Evolutionary conservation across 805 yeast genomes (phyloP).

Genomic region (Cyberlindnera mrakii): DNA sequence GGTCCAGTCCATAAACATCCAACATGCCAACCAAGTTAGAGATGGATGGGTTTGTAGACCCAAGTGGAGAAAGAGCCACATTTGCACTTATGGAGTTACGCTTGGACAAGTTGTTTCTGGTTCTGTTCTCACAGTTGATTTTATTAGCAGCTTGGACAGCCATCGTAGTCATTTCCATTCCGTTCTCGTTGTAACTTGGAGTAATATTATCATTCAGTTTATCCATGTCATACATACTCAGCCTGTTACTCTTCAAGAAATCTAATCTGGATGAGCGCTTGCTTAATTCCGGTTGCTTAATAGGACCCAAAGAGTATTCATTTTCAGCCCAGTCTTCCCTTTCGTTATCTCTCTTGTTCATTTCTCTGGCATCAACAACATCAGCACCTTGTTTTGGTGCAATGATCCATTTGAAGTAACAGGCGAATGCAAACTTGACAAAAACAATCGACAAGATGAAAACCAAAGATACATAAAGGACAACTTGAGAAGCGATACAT

Average conservation of each 20-base stretch:
- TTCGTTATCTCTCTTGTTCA: constrained; percentile 57
- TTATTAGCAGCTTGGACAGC: constrained; percentile 48
- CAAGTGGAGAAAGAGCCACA: constrained; percentile 15
- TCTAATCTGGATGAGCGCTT: constrained; percentile 25
- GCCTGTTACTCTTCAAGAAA: constrained; percentile 32
- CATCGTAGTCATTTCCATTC: constrained; percentile 46
- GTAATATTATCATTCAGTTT: constrained; percentile 5
- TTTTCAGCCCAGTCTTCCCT: constrained; percentile 86
- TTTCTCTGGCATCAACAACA: constrained; percentile 47
- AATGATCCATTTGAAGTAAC: constrained; percentile 82
- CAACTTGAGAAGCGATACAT: constrained; percentile 85
- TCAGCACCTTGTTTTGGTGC: constrained; percentile 79
- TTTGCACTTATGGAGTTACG: constrained; percentile 10
- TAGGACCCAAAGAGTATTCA: constrained; percentile 43
- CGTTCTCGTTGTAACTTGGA: constrained; percentile 15
- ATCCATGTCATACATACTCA: constrained; percentile 22
- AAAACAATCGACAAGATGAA: constrained; percentile 79
- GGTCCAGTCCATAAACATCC: constrained; percentile 42
- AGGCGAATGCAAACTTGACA: constrained; percentile 75
- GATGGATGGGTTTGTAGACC: constrained; percentile 21
- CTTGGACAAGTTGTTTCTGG: constrained; percentile 8
- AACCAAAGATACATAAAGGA: constrained; percentile 71
- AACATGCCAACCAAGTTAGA: constrained; percentile 18
- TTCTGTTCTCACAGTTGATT: constrained; percentile 2
- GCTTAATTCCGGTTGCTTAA: constrained; percentile 32